phyloP scores from a whole-genome alignment of 202 grass and related monocot species.

The Setaria italica region DNA sequence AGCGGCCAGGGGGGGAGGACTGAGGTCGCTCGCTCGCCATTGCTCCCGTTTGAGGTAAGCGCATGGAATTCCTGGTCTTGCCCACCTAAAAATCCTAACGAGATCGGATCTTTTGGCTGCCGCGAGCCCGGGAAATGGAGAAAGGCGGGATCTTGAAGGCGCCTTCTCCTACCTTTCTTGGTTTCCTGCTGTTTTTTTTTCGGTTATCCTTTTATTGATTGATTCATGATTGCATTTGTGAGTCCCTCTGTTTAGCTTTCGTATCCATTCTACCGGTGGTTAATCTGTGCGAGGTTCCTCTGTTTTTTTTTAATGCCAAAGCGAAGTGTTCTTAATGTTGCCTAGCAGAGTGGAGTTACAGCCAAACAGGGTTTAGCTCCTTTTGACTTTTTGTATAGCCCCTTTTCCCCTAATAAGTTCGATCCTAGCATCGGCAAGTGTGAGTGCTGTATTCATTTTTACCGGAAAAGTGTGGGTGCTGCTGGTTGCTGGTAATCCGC shows the following conservation, averaged over 20 bases:
- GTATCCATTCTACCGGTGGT: not conserved
- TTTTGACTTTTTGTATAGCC: constrained; percentile 15
- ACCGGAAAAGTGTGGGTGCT: not conserved
- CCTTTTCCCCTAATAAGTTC: constrained; percentile 4
- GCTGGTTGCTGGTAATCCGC: not conserved
- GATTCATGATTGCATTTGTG: constrained; percentile 31
- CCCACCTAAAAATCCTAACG: not conserved
- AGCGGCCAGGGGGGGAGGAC: not conserved
- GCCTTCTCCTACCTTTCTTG: constrained; percentile 11
- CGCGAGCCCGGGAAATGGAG: not conserved
- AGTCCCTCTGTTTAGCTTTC: not conserved
- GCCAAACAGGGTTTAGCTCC: constrained; percentile 7
- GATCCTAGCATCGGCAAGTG: not conserved
- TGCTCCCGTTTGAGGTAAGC: constrained; percentile 51
- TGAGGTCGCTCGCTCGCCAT: constrained; percentile 33
- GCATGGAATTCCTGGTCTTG: constrained; percentile 1
- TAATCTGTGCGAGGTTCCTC: constrained; percentile 15
- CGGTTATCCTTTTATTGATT: not conserved
- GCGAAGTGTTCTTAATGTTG: not conserved
- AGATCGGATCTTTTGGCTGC: constrained; percentile 33
- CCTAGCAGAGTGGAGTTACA: not conserved
- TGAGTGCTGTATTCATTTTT: not conserved
- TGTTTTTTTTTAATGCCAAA: not conserved
- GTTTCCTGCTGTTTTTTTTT: not conserved
- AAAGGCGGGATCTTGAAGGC: constrained; percentile 38